Conservation (phyloP, 2,329 filamentous ascomycete species). For the Aspergillus sclerotialis region DNA sequence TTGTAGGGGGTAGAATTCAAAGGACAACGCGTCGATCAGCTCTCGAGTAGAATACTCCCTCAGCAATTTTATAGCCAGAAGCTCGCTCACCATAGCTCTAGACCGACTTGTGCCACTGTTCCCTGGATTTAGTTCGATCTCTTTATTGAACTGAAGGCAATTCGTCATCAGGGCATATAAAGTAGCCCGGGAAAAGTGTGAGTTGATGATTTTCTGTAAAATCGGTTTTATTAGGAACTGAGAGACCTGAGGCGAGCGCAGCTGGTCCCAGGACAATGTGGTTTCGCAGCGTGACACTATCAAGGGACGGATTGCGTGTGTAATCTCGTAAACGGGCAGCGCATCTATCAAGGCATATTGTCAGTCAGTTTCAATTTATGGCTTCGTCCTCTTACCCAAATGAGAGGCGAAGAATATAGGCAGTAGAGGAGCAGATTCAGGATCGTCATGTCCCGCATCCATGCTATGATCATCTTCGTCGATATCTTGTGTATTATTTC, state of each 20-base stretch:
- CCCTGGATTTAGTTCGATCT: conserved; percentile 71
- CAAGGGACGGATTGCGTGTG: conserved; percentile 80
- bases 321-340: conserved; percentile 82
- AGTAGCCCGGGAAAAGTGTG: conserved; percentile 79
- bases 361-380: neutral
- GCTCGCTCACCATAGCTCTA: conserved; percentile 79
- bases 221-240: conserved; percentile 95
- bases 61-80: conserved; percentile 80
- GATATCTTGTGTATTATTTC: conserved; percentile 30
- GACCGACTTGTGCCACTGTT: conserved; percentile 80
- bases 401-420: conserved; percentile 76
- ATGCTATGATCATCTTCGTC: conserved; percentile 24
- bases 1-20: conserved; percentile 90
- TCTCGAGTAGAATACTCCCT: conserved; percentile 86
- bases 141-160: conserved; percentile 86
- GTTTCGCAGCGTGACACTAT: conserved; percentile 84
- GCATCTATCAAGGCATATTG: conserved; percentile 51
- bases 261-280: conserved; percentile 86
- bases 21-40: conserved; percentile 87
- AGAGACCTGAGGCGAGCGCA: conserved; percentile 90
- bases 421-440: conserved; percentile 50
- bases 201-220: conserved; percentile 75
- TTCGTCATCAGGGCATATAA: conserved; percentile 90
- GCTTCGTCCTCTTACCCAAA: conserved; percentile 53
- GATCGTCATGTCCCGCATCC: conserved; percentile 37